phyloP scores from a whole-genome alignment of 176 grass and related monocot species.

The Luzula sylvatica region DNA sequence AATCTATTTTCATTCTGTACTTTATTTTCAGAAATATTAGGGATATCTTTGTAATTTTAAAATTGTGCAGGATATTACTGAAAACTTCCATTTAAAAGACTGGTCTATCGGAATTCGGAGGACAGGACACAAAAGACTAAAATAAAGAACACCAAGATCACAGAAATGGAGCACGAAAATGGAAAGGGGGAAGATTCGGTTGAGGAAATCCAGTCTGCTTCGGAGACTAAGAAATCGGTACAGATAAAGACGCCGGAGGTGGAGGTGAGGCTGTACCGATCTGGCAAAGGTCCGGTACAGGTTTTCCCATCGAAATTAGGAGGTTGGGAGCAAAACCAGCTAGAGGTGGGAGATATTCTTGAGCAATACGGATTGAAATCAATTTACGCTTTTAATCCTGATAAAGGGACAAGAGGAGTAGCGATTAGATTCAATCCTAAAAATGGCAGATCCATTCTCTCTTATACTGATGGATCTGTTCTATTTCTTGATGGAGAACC shows the following conservation, averaged over 20 bases:
- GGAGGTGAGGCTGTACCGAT: conserved; percentile 65
- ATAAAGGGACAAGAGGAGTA: conserved; percentile 42
- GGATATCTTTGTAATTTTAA: too few relatives aligned
- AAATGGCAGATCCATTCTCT: conserved; percentile 71
- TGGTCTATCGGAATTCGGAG: neutral
- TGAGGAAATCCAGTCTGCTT: conserved; percentile 11
- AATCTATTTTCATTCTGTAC: too few relatives aligned
- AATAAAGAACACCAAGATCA: neutral
- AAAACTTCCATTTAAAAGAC: too few relatives aligned
- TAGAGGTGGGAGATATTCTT: conserved; percentile 80
- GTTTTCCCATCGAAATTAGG: conserved; percentile 61
- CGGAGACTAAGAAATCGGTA: conserved; percentile 25
- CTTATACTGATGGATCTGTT: conserved; percentile 47
- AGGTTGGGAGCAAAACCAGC: conserved; percentile 78
- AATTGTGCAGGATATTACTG: too few relatives aligned
- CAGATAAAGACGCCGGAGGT: conserved; percentile 44
- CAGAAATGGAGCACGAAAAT: conserved; percentile 4
- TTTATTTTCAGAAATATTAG: too few relatives aligned
- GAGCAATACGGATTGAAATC: conserved; percentile 78
- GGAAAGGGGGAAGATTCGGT: neutral
- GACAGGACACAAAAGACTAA: too few relatives aligned
- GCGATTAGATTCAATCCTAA: conserved; percentile 65
- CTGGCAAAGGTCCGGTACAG: conserved; percentile 47
- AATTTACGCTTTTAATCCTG: conserved; percentile 58
- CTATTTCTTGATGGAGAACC: conserved; percentile 83